phyloP scores from a whole-genome alignment of 495 filamentous ascomycete species.

The Physcia stellaris region DNA sequence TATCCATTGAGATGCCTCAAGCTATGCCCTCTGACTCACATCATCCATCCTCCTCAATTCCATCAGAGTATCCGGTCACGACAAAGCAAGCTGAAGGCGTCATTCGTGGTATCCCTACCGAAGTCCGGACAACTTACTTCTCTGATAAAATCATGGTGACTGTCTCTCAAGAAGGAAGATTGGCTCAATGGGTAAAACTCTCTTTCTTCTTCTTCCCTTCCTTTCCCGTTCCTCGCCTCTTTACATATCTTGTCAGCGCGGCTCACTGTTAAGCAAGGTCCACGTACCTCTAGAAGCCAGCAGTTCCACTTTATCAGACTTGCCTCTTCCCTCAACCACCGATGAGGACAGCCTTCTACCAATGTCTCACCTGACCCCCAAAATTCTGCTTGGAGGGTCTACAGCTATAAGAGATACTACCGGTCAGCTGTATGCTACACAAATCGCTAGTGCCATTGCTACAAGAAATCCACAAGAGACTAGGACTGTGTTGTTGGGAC shows the following conservation, averaged over 20 bases:
- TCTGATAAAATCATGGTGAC: slow-evolving; percentile 88
- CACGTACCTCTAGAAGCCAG: slow-evolving; percentile 71
- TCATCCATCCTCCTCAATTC: too few relatives aligned
- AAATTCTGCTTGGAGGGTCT: slow-evolving; percentile 76
- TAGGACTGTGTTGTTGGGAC: slow-evolving; percentile 65
- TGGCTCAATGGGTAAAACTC: slow-evolving; percentile 66
- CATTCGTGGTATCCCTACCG: slow-evolving; percentile 55
- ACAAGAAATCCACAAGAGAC: slow-evolving; percentile 61
- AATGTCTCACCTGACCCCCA: slow-evolving; percentile 67
- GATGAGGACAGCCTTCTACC: slow-evolving; percentile 54
- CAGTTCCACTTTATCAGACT: slow-evolving; percentile 43
- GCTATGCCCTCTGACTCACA: too few relatives aligned
- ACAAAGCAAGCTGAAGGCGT: slow-evolving; percentile 51
- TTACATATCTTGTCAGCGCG: slow-evolving; percentile 3
- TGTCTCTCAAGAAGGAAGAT: slow-evolving; percentile 68
- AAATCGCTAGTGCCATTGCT: slow-evolving; percentile 68
- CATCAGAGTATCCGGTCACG: slow-evolving; percentile 54
- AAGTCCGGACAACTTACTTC: slow-evolving; percentile 58
- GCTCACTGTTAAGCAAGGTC: slow-evolving; percentile 37
- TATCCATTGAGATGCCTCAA: too few relatives aligned
- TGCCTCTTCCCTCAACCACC: slow-evolving; percentile 33
- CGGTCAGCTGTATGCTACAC: slow-evolving; percentile 76
- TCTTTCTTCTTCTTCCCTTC: slow-evolving; percentile 1
- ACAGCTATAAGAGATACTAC: slow-evolving; percentile 65
- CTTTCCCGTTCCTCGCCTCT: neutral